phyloP scores from a whole-genome alignment of 23 red algal species.

The Pyropia yezoensis region DNA sequence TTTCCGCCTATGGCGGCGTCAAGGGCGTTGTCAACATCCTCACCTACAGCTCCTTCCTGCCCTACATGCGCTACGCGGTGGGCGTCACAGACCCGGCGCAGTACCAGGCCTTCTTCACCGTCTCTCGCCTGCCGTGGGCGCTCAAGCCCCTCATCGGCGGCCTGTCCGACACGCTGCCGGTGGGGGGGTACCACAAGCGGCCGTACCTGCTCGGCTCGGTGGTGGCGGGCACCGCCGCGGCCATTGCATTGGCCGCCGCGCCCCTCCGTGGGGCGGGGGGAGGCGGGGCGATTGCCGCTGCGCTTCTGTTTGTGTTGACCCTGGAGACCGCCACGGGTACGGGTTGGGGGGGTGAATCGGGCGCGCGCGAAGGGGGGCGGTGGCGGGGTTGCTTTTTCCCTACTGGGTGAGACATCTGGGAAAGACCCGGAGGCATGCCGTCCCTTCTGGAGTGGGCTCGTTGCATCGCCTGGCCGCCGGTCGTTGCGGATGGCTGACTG shows the following conservation, averaged over 20 bases:
- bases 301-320: conserved; percentile 23
- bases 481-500: no score
- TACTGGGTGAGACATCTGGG: no score
- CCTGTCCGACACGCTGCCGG: conserved; percentile 40
- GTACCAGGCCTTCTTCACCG: conserved; percentile 42
- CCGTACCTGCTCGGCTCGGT: conserved; percentile 41
- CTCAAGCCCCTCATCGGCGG: conserved; percentile 55
- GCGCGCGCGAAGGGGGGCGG: no score
- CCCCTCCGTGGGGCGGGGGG: conserved; percentile 4
- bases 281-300: conserved; percentile 31
- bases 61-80: conserved; percentile 34
- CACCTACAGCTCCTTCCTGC: not conserved
- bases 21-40: conserved; percentile 32
- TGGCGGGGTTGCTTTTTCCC: no score
- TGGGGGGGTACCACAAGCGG: conserved; percentile 52
- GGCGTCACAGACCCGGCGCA: conserved; percentile 40
- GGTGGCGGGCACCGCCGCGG: conserved; percentile 11
- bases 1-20: conserved; percentile 35
- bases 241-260: conserved; percentile 12
- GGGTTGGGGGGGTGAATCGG: no score
- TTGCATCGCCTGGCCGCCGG: no score
- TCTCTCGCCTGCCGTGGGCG: conserved; percentile 37
- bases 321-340: conserved; percentile 25
- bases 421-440: no score
- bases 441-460: no score